These are phyloP conservation scores for Scedosporium boydii DNA, from an alignment of 2,329 filamentous ascomycete species.

Conservation along the genomic window DNA sequence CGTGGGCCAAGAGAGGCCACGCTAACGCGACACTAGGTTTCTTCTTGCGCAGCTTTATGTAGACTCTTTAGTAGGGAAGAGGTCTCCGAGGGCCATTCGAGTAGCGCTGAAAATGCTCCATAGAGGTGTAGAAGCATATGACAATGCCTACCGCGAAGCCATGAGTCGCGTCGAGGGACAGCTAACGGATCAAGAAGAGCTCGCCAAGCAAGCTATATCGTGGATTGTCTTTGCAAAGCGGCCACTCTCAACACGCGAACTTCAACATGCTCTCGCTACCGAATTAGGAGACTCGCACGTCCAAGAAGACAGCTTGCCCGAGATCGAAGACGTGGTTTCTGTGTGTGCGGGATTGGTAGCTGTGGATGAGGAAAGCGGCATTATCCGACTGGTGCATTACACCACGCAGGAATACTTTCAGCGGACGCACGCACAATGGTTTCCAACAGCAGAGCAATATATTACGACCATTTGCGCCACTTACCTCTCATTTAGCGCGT, in stretches of 20 bases:
- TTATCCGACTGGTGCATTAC: constrained; percentile 33
- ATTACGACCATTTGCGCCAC: constrained; percentile 22
- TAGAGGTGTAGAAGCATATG: constrained; percentile 14
- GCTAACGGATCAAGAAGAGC: constrained; percentile 14
- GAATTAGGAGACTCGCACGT: constrained; percentile 17
- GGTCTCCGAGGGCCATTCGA: constrained; percentile 21
- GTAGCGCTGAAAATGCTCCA: constrained; percentile 14
- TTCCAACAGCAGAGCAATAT: constrained; percentile 18
- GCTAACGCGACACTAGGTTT: not conserved
- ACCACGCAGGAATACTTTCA: constrained; percentile 36
- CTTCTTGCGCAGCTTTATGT: constrained; percentile 10
- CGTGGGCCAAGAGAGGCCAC: not conserved
- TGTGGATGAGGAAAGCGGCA: constrained; percentile 25
- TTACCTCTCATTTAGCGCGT: constrained; percentile 24
- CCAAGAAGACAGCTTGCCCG: constrained; percentile 23
- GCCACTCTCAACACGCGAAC: constrained; percentile 22
- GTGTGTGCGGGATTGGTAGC: constrained; percentile 32
- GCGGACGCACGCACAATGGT: constrained; percentile 15
- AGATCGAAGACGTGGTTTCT: constrained; percentile 23
- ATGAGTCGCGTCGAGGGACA: constrained; percentile 33
- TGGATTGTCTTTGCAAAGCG: constrained; percentile 30
- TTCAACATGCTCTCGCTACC: constrained; percentile 32
- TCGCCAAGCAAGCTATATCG: constrained; percentile 28
- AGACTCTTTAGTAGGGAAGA: constrained; percentile 11
- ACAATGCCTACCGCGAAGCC: constrained; percentile 26